Conservation (phyloP, 176 grass and related monocot genomes). For the Musa schizocarpa region DNA sequence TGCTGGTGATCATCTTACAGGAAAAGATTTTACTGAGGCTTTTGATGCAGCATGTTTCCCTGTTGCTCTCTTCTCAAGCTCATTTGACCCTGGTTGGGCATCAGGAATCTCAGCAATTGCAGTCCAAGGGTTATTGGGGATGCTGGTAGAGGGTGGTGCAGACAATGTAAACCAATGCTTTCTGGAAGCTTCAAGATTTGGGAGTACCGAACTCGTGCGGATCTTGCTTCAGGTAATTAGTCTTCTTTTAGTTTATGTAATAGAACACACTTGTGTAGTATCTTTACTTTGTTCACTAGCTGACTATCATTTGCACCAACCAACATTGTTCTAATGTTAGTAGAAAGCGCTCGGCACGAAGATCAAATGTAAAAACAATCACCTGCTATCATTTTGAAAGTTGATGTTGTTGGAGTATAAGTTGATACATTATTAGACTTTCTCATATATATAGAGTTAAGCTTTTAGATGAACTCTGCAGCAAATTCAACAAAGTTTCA, state of each 20-base stretch:
- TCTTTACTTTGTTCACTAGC: background rate
- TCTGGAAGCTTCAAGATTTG: slow-evolving; percentile 91
- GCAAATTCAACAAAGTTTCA: no score
- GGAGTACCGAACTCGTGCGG: slow-evolving; percentile 83
- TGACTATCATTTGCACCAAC: background rate
- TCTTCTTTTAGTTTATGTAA: background rate
- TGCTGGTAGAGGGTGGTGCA: slow-evolving; percentile 92
- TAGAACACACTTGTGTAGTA: background rate
- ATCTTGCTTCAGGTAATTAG: slow-evolving; percentile 72
- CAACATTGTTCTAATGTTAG: background rate
- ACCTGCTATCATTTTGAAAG: no score
- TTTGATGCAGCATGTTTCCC: slow-evolving; percentile 99
- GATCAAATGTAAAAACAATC: background rate
- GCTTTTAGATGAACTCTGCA: no score
- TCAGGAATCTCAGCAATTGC: slow-evolving; percentile 52
- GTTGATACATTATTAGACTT: no score
- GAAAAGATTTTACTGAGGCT: slow-evolving; percentile 92
- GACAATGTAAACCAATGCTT: slow-evolving; percentile 99
- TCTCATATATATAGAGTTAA: no score
- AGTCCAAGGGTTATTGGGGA: slow-evolving; percentile 67
- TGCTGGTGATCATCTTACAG: slow-evolving; percentile 78
- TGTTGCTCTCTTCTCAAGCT: slow-evolving; percentile 81
- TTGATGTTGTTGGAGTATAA: no score
- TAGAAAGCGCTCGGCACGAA: background rate
- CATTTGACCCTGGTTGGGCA: slow-evolving; percentile 72